phyloP scores from a whole-genome alignment of 768 basidiomycete species.

The Kwoniella newhampshirensis region DNA sequence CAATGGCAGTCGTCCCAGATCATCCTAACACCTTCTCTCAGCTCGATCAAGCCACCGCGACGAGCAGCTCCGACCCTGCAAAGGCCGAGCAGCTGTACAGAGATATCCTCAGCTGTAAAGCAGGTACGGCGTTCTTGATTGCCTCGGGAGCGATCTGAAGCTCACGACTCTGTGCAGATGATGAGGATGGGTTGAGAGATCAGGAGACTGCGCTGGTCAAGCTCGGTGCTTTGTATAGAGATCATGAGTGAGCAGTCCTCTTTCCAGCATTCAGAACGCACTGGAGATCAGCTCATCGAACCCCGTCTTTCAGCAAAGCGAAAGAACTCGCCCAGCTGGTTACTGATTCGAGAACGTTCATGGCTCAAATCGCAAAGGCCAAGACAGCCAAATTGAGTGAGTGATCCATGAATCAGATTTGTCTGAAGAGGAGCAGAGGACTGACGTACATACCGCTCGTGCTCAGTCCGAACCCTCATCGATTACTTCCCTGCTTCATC shows the following conservation, averaged over 20 bases:
- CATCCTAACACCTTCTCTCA: slow-evolving; percentile 21
- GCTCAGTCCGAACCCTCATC: slow-evolving; percentile 83
- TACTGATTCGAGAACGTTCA: slow-evolving; percentile 75
- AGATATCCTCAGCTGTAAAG: slow-evolving; percentile 61
- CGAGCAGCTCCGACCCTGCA: slow-evolving; percentile 58
- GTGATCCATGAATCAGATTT: too few relatives aligned
- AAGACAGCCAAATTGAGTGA: slow-evolving; percentile 94
- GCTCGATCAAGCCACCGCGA: slow-evolving; percentile 62
- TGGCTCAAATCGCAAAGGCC: slow-evolving; percentile 92
- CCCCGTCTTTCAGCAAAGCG: slow-evolving; percentile 64
- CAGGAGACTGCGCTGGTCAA: slow-evolving; percentile 83
- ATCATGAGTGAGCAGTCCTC: slow-evolving; percentile 77
- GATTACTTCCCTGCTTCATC: slow-evolving; percentile 81
- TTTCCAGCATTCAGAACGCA: background rate
- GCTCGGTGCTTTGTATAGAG: slow-evolving; percentile 81
- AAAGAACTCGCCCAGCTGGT: slow-evolving; percentile 82
- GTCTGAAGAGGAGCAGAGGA: background rate
- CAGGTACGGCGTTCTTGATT: too few relatives aligned
- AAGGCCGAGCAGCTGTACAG: slow-evolving; percentile 75
- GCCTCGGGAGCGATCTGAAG: too few relatives aligned
- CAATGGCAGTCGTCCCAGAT: slow-evolving; percentile 23
- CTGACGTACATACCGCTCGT: background rate
- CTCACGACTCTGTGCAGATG: slow-evolving; percentile 38
- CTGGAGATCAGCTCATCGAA: slow-evolving; percentile 3
- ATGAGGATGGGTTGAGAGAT: slow-evolving; percentile 65